Evolutionary conservation across 805 yeast genomes (phyloP).

Genomic region (Cyberlindnera mycetangii): DNA sequence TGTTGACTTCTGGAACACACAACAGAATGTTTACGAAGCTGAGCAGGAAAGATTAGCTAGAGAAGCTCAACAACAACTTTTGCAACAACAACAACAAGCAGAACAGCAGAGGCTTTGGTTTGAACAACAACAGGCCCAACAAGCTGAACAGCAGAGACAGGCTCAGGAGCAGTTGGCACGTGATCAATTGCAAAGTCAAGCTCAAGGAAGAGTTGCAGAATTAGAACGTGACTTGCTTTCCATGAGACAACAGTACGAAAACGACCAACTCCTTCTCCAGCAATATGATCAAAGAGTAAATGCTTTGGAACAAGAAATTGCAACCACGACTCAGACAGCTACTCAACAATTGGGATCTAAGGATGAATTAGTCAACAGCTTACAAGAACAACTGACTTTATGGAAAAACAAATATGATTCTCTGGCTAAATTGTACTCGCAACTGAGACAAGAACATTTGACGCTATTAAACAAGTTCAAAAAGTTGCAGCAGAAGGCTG

Average conservation of each 20-base stretch:
- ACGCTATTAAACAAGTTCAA: constrained; percentile 74
- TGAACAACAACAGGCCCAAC: constrained; percentile 72
- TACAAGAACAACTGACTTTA: constrained; percentile 70
- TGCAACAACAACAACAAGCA: constrained; percentile 65
- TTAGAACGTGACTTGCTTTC: constrained; percentile 77
- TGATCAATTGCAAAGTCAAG: constrained; percentile 68
- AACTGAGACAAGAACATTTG: constrained; percentile 87
- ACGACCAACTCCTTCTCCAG: constrained; percentile 76
- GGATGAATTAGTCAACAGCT: constrained; percentile 62
- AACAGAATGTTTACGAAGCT: constrained; percentile 51
- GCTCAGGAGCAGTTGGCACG: constrained; percentile 69
- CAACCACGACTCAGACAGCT: constrained; percentile 57
- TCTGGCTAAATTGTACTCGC: constrained; percentile 84
- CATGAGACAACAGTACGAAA: constrained; percentile 78
- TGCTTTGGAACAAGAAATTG: constrained; percentile 71
- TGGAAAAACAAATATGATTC: constrained; percentile 90
- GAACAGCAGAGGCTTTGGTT: constrained; percentile 63
- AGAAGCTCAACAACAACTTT: constrained; percentile 61
- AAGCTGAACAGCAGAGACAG: constrained; percentile 61
- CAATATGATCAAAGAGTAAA: constrained; percentile 87
- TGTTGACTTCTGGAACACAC: constrained; percentile 41
- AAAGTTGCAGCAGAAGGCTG: constrained; percentile 80
- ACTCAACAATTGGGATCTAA: constrained; percentile 71
- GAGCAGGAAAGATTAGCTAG: constrained; percentile 60
- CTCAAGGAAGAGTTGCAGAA: constrained; percentile 75